phyloP scores from a whole-genome alignment of 768 basidiomycete species.

The Leucocoprinus sp. region DNA sequence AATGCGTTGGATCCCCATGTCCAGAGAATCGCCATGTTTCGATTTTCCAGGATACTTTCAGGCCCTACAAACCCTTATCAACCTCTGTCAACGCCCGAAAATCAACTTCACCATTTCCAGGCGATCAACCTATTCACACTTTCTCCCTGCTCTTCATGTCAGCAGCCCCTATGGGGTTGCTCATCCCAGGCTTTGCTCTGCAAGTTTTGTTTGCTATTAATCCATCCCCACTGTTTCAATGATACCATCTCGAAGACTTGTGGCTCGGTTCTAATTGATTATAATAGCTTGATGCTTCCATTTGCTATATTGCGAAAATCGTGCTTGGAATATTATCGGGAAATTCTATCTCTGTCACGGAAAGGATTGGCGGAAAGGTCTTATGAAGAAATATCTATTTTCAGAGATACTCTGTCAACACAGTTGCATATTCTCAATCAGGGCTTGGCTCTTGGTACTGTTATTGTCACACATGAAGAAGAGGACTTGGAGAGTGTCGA shows the following conservation, averaged over 20 bases:
- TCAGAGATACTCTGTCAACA: constrained; percentile 50
- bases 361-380: constrained; percentile 39
- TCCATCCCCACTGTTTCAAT: constrained; percentile 45
- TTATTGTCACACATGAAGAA: constrained; percentile 40
- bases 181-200: constrained; percentile 59
- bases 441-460: constrained; percentile 57
- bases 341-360: constrained; percentile 30
- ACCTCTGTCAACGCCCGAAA: constrained; percentile 21
- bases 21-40: constrained; percentile 52
- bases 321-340: constrained; percentile 44
- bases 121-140: constrained; percentile 64
- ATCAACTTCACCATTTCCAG: constrained; percentile 30
- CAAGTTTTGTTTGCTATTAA: constrained; percentile 48
- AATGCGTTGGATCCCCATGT: constrained; percentile 34
- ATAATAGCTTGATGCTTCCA: constrained; percentile 42
- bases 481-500: constrained; percentile 19
- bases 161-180: constrained; percentile 66
- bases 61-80: constrained; percentile 23
- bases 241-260: constrained; percentile 29
- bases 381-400: constrained; percentile 65
- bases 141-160: constrained; percentile 62
- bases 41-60: constrained; percentile 45
- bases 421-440: constrained; percentile 62
- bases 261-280: constrained; percentile 27
- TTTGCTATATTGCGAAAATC: constrained; percentile 46